phyloP scores from a whole-genome alignment of 495 filamentous ascomycete species.

The Sordaria brevicollis region DNA sequence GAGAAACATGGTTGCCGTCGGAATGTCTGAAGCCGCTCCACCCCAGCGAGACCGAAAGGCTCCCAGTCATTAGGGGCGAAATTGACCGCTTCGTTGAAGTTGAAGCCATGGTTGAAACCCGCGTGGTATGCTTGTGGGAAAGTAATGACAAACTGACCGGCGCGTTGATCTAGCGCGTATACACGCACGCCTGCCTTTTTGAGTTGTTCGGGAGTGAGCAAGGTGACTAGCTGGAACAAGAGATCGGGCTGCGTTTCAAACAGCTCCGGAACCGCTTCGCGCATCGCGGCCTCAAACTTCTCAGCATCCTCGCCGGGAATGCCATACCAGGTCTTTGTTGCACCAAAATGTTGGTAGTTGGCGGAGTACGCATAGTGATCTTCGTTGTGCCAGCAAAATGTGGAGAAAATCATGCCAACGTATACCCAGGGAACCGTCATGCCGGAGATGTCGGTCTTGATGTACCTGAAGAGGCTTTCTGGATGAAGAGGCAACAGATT shows the following conservation, averaged over 20 bases:
- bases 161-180: conserved; percentile 86
- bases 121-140: conserved; percentile 90
- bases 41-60: conserved; percentile 77
- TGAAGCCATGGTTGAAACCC: conserved; percentile 94
- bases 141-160: conserved; percentile 92
- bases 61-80: conserved; percentile 98
- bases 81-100: conserved; percentile 98
- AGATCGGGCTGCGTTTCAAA: conserved; percentile 97
- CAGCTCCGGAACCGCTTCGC: conserved; percentile 85
- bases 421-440: conserved; percentile 99
- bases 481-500: conserved; percentile 86
- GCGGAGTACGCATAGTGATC: conserved; percentile 97
- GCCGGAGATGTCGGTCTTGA: conserved; percentile 97
- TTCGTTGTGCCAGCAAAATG: conserved; percentile 99
- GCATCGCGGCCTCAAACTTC: conserved; percentile 92
- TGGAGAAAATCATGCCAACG: conserved; percentile 99
- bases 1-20: conserved; percentile 92
- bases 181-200: conserved; percentile 88
- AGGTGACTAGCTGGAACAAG: conserved; percentile 90
- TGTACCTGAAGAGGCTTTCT: conserved; percentile 90
- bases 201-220: conserved; percentile 90
- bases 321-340: conserved; percentile 99
- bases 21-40: conserved; percentile 78
- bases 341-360: conserved; percentile 97
- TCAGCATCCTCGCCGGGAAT: conserved; percentile 89